These are phyloP conservation scores for Neurospora tetraspora DNA, from an alignment of 495 filamentous ascomycete species.

Conservation along the genomic window DNA sequence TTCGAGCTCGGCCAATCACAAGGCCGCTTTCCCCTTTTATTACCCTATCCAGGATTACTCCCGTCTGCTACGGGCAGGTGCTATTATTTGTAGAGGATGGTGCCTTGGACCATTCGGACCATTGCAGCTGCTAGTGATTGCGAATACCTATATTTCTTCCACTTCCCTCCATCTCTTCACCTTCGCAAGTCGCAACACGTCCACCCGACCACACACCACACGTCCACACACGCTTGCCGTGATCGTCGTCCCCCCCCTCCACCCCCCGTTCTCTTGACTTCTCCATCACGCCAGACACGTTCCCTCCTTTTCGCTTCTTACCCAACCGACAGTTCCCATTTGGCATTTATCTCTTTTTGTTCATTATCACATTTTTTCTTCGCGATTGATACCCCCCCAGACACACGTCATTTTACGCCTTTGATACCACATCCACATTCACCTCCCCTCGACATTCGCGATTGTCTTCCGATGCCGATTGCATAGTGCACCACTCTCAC, in stretches of 20 bases:
- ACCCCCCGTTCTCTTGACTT: neutral
- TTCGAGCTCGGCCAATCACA: neutral
- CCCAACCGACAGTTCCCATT: neutral
- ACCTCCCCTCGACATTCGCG: neutral
- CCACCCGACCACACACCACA: neutral
- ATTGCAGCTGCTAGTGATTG: neutral
- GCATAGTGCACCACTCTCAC: conserved; percentile 7
- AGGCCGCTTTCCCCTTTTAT: neutral
- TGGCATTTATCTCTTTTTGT: neutral
- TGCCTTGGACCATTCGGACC: neutral
- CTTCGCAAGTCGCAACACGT: neutral
- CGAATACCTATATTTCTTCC: neutral
- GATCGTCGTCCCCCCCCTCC: neutral
- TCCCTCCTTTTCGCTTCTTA: neutral
- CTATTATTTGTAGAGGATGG: neutral
- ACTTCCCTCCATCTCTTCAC: neutral
- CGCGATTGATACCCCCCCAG: neutral
- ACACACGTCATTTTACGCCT: neutral
- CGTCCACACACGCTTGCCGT: neutral
- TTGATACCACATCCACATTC: neutral
- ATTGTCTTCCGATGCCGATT: neutral
- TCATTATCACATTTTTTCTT: neutral
- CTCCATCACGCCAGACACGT: neutral
- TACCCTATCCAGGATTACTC: neutral
- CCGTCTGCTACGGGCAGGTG: neutral